phyloP scores from a whole-genome alignment of 441 rosid genomes.

The Erodium trifolium region DNA sequence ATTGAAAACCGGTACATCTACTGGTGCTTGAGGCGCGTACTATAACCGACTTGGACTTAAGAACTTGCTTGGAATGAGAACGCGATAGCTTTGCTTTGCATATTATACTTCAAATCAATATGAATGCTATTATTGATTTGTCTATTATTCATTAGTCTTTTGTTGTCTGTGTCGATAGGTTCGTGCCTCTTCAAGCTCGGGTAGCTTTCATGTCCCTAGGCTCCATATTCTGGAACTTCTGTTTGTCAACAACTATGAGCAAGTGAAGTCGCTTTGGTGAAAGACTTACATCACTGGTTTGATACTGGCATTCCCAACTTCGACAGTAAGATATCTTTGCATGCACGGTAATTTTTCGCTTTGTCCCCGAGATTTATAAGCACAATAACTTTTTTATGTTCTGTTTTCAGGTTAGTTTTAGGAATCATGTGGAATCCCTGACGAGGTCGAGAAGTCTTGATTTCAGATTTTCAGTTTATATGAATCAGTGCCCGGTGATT shows the following conservation, averaged over 20 bases:
- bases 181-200: slow-evolving; percentile 81
- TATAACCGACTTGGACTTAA: too few species aligned
- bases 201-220: slow-evolving; percentile 89
- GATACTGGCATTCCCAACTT: not conserved
- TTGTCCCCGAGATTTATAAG: not conserved
- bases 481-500: not conserved
- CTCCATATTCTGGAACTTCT: slow-evolving; percentile 89
- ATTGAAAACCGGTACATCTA: too few species aligned
- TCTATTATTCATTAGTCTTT: slow-evolving; percentile 9
- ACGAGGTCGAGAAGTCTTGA: not conserved
- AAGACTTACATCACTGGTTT: not conserved
- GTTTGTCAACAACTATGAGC: slow-evolving; percentile 74
- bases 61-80: too few species aligned
- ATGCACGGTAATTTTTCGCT: not conserved
- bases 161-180: slow-evolving; percentile 34
- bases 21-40: too few species aligned
- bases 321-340: slow-evolving; percentile 9
- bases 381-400: not conserved
- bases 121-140: not conserved
- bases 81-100: too few species aligned
- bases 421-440: not conserved
- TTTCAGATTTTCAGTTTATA: not conserved
- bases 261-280: slow-evolving; percentile 35
- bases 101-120: not conserved
- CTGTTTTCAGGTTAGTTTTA: slow-evolving; percentile 1